Conservation (phyloP, 2,329 filamentous ascomycete species). For the Falciphora oryzae region DNA sequence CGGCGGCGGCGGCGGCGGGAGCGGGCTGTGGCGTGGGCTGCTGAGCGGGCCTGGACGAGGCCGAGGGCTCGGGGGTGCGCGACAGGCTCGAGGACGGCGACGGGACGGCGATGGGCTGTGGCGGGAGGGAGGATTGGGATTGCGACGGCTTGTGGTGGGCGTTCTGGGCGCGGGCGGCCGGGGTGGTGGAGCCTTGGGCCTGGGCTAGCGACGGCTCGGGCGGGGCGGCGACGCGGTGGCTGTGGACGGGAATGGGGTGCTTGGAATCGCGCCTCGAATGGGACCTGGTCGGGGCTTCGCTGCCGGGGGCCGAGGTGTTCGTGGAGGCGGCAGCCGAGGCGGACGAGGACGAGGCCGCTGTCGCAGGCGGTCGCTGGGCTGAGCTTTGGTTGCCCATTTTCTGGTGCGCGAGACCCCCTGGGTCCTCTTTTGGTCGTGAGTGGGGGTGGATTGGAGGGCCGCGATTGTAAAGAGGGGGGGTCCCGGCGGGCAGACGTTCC, state of each 20-base stretch:
- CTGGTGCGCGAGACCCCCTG: conserved; percentile 11
- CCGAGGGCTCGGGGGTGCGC: conserved; percentile 19
- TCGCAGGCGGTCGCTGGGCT: conserved; percentile 30
- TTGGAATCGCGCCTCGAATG: conserved; percentile 36
- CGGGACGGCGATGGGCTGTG: conserved; percentile 18
- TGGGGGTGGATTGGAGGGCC: not conserved
- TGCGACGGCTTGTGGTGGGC: not conserved
- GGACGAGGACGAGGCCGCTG: conserved; percentile 21
- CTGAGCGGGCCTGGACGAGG: conserved; percentile 10
- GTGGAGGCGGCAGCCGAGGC: conserved; percentile 19
- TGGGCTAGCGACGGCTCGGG: conserved; percentile 58
- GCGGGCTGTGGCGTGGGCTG: conserved; percentile 10
- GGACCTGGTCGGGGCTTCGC: conserved; percentile 16
- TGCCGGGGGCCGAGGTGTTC: conserved; percentile 22
- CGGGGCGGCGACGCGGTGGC: conserved; percentile 51
- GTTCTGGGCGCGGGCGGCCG: conserved; percentile 21
- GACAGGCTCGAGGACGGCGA: conserved; percentile 18
- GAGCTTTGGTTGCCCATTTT: conserved; percentile 42
- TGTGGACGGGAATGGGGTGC: conserved; percentile 50
- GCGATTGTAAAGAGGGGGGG: not conserved
- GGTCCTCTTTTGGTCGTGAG: conserved; percentile 5
- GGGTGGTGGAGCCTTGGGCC: conserved; percentile 49
- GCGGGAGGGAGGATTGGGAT: not conserved
- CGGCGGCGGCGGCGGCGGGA: not conserved
- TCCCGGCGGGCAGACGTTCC: conserved; percentile 3